phyloP scores from a whole-genome alignment of 257 asterid species.

The Solanum infundibuliforme region DNA sequence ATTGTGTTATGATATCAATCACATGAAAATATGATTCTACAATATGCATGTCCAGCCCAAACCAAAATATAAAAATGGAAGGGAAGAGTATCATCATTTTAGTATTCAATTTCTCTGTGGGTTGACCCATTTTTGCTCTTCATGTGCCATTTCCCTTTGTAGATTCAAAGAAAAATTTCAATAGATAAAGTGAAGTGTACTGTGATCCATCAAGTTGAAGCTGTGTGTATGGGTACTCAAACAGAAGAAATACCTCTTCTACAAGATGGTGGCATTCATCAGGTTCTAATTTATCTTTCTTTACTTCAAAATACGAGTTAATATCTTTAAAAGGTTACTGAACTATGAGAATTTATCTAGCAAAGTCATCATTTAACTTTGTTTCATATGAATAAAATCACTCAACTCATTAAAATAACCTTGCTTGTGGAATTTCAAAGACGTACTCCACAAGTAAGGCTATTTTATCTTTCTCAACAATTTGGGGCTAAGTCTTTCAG shows the following conservation, averaged over 20 bases:
- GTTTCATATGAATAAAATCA: no score
- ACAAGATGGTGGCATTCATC: constrained; percentile 41
- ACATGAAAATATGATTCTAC: no score
- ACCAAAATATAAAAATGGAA: no score
- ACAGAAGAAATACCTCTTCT: constrained; percentile 54
- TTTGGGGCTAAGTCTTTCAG: background rate
- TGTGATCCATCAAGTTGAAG: background rate
- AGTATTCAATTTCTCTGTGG: background rate
- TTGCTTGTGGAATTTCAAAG: no score
- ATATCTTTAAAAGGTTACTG: no score
- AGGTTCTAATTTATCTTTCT: constrained; percentile 23
- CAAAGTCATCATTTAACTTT: no score
- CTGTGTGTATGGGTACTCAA: constrained; percentile 32
- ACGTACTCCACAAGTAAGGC: no score
- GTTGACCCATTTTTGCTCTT: background rate
- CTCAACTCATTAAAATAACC: no score
- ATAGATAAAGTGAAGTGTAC: background rate
- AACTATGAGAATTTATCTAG: no score
- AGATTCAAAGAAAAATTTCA: background rate
- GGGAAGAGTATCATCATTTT: background rate
- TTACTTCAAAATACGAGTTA: background rate
- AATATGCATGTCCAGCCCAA: background rate
- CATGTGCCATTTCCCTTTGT: background rate
- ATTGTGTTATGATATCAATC: no score
- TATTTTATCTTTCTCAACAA: no score